A percentile compares a stretch with the other conserved stretches of the same genome.
Conservation (phyloP, 176 grass and related monocot genomes). For the Dendrocalamus sinicus region DNA sequence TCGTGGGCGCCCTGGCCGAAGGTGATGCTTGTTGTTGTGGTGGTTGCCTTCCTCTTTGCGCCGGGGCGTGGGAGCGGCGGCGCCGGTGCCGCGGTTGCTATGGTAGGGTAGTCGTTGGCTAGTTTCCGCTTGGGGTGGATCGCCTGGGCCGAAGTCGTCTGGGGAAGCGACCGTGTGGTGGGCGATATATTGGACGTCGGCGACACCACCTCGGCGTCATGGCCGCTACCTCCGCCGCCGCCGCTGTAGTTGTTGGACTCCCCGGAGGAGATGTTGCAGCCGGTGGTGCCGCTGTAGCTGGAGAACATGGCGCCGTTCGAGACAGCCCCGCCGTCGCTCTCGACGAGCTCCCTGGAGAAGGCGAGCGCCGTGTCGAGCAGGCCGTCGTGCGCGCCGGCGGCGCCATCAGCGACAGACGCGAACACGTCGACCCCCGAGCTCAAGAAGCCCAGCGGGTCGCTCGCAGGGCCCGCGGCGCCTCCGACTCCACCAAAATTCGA, state of each 20-base stretch:
- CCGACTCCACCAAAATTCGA: conserved; percentile 4
- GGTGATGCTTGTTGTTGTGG: conserved; percentile 43
- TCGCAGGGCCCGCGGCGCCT: neutral
- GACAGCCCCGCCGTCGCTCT: conserved; percentile 1
- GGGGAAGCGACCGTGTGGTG: conserved; percentile 5
- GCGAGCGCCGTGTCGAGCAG: conserved; percentile 52
- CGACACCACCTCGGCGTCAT: conserved; percentile 64
- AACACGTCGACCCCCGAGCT: conserved; percentile 40
- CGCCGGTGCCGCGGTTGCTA: neutral
- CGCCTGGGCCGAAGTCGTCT: neutral
- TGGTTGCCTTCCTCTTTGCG: conserved; percentile 17
- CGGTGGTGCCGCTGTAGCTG: conserved; percentile 54
- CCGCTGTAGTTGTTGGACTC: conserved; percentile 66
- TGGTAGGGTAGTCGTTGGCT: conserved; percentile 19
- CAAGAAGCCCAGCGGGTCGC: conserved; percentile 34
- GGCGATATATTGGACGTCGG: conserved; percentile 63
- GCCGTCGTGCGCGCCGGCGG: conserved; percentile 12
- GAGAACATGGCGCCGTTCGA: conserved; percentile 54
- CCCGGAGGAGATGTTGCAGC: conserved; percentile 76
- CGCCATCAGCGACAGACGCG: conserved; percentile 10
- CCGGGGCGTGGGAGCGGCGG: neutral
- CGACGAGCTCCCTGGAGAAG: conserved; percentile 42
- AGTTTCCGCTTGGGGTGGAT: conserved; percentile 47
- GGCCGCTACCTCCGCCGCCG: conserved; percentile 31
- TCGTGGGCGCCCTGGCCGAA: conserved; percentile 32